Evolutionary conservation across 495 filamentous ascomycete species (phyloP), one percentile per base, ranked within the genome.

Genomic region (Tuber borchii): DNA sequence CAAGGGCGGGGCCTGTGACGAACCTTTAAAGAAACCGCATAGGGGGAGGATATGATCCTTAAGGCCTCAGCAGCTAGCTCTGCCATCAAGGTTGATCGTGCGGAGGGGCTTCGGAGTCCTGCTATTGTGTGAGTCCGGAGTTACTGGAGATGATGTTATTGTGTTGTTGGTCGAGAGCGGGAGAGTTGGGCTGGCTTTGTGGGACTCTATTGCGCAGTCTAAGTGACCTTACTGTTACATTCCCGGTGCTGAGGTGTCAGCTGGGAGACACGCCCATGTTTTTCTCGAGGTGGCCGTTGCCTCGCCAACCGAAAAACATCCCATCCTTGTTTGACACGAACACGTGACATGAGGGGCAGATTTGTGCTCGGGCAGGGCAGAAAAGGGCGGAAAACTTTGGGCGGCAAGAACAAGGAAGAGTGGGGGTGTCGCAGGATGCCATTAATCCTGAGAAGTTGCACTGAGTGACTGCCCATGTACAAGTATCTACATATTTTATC

Each of bases 21-120:
- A 68, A 81, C 80, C 68, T 81, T 82, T 44, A 82, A 71, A 61
- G 80, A 82, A 26, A 79, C 79, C 16, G 74, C 80, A 74, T 82
- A 82, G 19, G 80, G 80, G 26, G 80, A 81, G n/a, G 79, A 81
- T 61, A 82, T 68, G 56, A 81, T 76, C 16, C 76, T 76, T 34
- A 78, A 68, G 40, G 80, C 68, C 37, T 81, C 80, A 19, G 71
- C 46, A 7, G 71, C 72, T 65, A 82, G 74, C 34, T 75, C 72
- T 37, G 34, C 69, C 80, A 81, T 81, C 16, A 37, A 75, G 46
- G 34, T n/a, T 14, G 44, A 46, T 75, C 69, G n/a, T 22, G 14
- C 61, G n/a, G 71, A 70, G 19, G 71, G 20, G 39, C 26, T 65
- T 16, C 26, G 26, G 56, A 65, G 34, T 34, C 12, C 14, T 34